Base-by-base conservation (phyloP, 768 basidiomycete species). In the Candolleomyces aberdarensis region DNA sequence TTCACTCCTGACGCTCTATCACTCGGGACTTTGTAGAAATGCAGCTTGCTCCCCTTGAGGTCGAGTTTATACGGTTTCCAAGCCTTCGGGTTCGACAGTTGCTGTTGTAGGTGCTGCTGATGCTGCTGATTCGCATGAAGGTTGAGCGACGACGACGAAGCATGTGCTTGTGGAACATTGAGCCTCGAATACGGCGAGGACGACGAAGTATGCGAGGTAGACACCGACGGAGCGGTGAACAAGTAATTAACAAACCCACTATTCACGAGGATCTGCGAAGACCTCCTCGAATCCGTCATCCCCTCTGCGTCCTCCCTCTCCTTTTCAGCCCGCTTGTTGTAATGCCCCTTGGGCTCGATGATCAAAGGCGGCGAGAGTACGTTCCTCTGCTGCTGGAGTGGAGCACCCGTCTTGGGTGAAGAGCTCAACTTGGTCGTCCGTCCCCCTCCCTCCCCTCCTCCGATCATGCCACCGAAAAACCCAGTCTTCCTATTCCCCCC, bases 51-150 rank as follows among this genome's bases (percentile, higher is more conserved):
- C 6, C 93, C 94, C 68, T 91, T 89, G 29, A 96, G 75, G 65
- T 92, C 88, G 49, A 89, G 80, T 71, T 94, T 94, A 77, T 83
- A 92, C 5, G 91, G 85, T 70, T 94, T 95, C 94, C 94, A 96
- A 0, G 85, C 85, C 65, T 92, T 92, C 0, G 81, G 70, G 5
- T 36, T 36, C 11, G 36, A 36, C 6, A 36, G 36, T 6, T 36
- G 36, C 11, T 36, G 36, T 6, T 36, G 36, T 1, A 36, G 36
- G 36, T 36, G 36, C 1, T 86, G 72, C 0, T 79, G 63, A 36
- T 74, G 64, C 44, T 76, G 74, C 7, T 66, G 65, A 40, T 78
- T 72, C 31, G 71, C 64, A 20, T 66, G 55, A n/a, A 73, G 66
- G 64, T 66, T 50, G 17, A 48, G 63, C 10, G 15, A 46, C 26